Base-by-base conservation (phyloP, 345 rosid genomes). In the Alliaria petiolata region DNA sequence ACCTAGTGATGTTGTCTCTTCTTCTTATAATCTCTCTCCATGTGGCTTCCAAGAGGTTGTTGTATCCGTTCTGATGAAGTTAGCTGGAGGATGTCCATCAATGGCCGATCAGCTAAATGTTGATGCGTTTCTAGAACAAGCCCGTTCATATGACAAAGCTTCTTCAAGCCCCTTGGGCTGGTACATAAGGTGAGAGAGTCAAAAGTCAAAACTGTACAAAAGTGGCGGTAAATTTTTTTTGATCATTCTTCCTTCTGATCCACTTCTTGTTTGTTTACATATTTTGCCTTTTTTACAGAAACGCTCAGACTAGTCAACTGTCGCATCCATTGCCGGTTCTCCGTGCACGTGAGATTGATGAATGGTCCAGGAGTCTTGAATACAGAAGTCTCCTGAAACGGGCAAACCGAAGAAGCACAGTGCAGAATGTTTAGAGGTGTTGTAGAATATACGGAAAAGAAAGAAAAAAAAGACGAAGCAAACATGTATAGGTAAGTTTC, bases 311-410 rank as follows among this genome's bases (percentile, higher is more conserved):
- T 4, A 85, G 93, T 72, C 93, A 91, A 78, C 83, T 93, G 43
- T 93, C 96, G 26, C 98, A 91, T 73, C 98, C 98, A 31, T 76
- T 91, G 72, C 98, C 96, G 5, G 97, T 93, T 77, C 90, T 93
- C n/a, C 98, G 97, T 43, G 98, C 98, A 40, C 92, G 97, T 45
- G 97, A 93, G 83, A 87, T 91, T 56, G 98, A 91, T 65, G 91
- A 86, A 34, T 93, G 97, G 98, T 91, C 98, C 14, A 86, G 90
- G 81, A 87, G 95, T 83, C 76, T 42, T 17, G 93, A 85, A 12
- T 93, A 89, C 74, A 83, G 38, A 35, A 54, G 70, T 68, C 91
- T 93, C 76, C 79, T 93, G 73, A 84, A 79, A 68, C 89, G 84
- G n/a, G 95, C 90, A 14, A 63, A 57, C 10, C 85, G 77, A 78